Evolutionary conservation across 176 grass and related monocot genomes (phyloP).

Genomic region (Poa pratensis): DNA sequence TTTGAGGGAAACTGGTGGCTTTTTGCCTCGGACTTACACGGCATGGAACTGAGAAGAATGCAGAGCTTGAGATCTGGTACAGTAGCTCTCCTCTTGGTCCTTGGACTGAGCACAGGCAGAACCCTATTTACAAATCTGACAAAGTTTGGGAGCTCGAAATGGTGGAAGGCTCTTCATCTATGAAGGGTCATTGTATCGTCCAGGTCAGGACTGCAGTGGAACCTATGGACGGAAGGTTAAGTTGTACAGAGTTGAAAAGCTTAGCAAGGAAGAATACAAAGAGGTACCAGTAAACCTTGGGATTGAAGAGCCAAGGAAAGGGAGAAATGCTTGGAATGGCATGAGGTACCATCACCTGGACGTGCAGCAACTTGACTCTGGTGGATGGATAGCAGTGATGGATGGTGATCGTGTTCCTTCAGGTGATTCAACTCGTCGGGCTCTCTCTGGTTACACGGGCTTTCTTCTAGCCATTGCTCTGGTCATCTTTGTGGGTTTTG

Average conservation of each 20-base stretch:
- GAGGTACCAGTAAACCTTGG: slow-evolving; percentile 76
- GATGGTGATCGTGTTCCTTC: slow-evolving; percentile 97
- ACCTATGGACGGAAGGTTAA: slow-evolving; percentile 84
- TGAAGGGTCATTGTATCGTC: slow-evolving; percentile 80
- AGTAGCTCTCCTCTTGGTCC: slow-evolving; percentile 85
- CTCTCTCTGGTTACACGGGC: slow-evolving; percentile 65
- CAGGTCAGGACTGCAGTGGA: slow-evolving; percentile 86
- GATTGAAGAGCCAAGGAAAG: slow-evolving; percentile 80
- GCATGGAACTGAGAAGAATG: slow-evolving; percentile 88
- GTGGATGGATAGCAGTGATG: slow-evolving; percentile 94
- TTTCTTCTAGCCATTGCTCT: slow-evolving; percentile 51
- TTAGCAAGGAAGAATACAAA: slow-evolving; percentile 89
- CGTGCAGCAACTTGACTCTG: slow-evolving; percentile 68
- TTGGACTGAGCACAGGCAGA: slow-evolving; percentile 88
- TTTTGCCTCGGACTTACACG: slow-evolving; percentile 89
- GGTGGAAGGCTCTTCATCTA: slow-evolving; percentile 90
- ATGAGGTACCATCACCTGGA: slow-evolving; percentile 96
- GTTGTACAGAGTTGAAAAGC: slow-evolving; percentile 86
- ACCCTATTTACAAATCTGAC: slow-evolving; percentile 89
- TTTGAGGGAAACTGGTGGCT: slow-evolving; percentile 79
- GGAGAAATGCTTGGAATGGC: slow-evolving; percentile 98
- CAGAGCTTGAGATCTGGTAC: slow-evolving; percentile 99
- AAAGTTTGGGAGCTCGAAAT: slow-evolving; percentile 96
- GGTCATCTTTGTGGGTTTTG: slow-evolving; percentile 66
- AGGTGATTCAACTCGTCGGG: slow-evolving; percentile 70